These are phyloP conservation scores for Chlorella sp. DNA, from an alignment of 139 green algal species.

Conservation along the genomic window DNA sequence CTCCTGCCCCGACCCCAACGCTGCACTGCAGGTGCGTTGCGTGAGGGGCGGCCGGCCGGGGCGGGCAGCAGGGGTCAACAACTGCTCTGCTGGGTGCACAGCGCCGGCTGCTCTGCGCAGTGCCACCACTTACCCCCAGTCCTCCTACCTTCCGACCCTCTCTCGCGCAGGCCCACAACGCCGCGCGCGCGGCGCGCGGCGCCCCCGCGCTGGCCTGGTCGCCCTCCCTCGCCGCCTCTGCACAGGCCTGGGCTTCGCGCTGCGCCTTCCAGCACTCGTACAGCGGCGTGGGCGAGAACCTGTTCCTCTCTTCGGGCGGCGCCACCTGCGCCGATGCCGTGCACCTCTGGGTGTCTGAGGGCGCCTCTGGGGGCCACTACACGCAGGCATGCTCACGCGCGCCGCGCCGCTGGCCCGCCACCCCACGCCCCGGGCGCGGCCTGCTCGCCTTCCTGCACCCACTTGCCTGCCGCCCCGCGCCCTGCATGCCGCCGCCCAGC, in stretches of 20 bases:
- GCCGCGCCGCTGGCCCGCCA: neutral
- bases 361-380: neutral
- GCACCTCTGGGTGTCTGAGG: conserved; percentile 3
- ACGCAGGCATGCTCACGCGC: neutral
- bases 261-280: conserved; percentile 14
- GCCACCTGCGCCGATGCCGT: neutral
- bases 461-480: too few relatives aligned
- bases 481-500: too few relatives aligned
- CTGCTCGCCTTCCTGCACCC: too few relatives aligned
- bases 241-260: neutral
- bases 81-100: too few relatives aligned
- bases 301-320: neutral
- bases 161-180: too few relatives aligned
- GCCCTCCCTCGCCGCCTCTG: neutral
- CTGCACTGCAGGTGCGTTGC: too few relatives aligned
- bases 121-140: too few relatives aligned
- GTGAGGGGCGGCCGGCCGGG: too few relatives aligned
- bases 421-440: neutral
- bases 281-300: conserved; percentile 1
- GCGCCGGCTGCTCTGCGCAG: too few relatives aligned
- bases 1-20: too few relatives aligned
- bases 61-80: too few relatives aligned
- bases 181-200: neutral
- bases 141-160: too few relatives aligned
- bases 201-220: neutral